These are phyloP conservation scores for Phytophthora pluvialis DNA, from an alignment of 352 stramenopile genomes.

Conservation along the genomic window DNA sequence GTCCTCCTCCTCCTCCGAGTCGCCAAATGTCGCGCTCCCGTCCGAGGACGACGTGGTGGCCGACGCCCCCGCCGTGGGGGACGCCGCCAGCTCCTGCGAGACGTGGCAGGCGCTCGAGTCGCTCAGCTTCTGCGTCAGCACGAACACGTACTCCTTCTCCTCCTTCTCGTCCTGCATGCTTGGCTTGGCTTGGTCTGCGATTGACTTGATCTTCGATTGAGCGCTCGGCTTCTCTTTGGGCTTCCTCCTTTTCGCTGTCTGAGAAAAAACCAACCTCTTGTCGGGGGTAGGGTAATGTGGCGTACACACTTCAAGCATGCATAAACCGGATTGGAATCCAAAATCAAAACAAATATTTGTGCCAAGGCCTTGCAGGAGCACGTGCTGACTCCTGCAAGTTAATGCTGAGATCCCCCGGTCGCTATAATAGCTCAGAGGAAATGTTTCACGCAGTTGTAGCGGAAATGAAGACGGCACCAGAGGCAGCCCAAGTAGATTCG, in stretches of 20 bases:
- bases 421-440: no score
- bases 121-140: conserved; percentile 48
- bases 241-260: conserved; percentile 2
- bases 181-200: not conserved
- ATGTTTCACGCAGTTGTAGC: no score
- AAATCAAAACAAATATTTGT: no score
- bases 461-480: no score
- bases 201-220: conserved; percentile 13
- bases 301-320: not conserved
- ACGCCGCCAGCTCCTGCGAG: conserved; percentile 34
- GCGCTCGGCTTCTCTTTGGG: conserved; percentile 2
- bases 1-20: conserved; percentile 39
- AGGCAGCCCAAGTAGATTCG: no score
- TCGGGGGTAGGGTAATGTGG: not conserved
- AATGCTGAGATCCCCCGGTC: no score
- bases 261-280: conserved; percentile 4
- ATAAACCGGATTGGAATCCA: no score
- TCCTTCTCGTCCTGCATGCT: conserved; percentile 42
- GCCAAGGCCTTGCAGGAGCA: no score
- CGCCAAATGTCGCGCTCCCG: conserved; percentile 38
- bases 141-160: conserved; percentile 83
- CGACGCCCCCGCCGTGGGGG: conserved; percentile 24
- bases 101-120: conserved; percentile 37
- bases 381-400: no score
- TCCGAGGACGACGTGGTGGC: conserved; percentile 38